Evolutionary conservation across 2,329 filamentous ascomycete genomes (phyloP), one percentile per base, ranked within the genome.

Genomic region (Claviceps sp.): DNA sequence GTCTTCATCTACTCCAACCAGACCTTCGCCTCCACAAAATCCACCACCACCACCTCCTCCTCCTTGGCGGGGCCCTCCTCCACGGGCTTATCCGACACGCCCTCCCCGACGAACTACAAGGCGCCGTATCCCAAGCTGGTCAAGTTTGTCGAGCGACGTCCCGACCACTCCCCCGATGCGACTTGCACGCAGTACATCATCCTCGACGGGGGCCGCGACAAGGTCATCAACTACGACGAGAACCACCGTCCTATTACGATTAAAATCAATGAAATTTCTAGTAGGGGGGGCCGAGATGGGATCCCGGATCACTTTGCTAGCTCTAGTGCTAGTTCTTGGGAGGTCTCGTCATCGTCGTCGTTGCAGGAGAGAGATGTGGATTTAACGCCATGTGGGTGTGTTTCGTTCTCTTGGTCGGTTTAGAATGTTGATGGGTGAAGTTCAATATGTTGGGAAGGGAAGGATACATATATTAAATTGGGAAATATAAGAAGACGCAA

Each of bases 1-100:
- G 63, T 79, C 3, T 79, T 79, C 57, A 75, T 82, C 42, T 82
- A 79, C 55, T 70, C 76, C 1, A 65, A 67, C 24, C 74, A 79
- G 57, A 78, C 75, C 57, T 70, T 67, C 50, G 76, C 71, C 56
- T 62, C 63, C 7, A 46, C 52, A 7, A 52, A 56, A 6, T 51
- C 58, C 1, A 48, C 55, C 24, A 43, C 55, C 11, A 48, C 51
- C 26, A 4, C 24, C 24, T 24, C 24, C 22, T 30, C 26, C 30
- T 30, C 30, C 30, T 30, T 9, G 4, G 18, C 40, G 4, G 45
- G 40, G 11, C 18, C 52, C n/a, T 11, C 9, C 20, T n/a, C 37
- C 44, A 52, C 45, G 38, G 16, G 38, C n/a, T 24, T 30, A 2
- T 42, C 50, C 7, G 41, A 40, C 20, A 14, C 22, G 5, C 42